Percentiles rank a stretch among this genome's conserved stretches.
Evolutionary conservation across 1,284 basidiomycete species (phyloP).

Genomic region (Polyporus tsugae): DNA sequence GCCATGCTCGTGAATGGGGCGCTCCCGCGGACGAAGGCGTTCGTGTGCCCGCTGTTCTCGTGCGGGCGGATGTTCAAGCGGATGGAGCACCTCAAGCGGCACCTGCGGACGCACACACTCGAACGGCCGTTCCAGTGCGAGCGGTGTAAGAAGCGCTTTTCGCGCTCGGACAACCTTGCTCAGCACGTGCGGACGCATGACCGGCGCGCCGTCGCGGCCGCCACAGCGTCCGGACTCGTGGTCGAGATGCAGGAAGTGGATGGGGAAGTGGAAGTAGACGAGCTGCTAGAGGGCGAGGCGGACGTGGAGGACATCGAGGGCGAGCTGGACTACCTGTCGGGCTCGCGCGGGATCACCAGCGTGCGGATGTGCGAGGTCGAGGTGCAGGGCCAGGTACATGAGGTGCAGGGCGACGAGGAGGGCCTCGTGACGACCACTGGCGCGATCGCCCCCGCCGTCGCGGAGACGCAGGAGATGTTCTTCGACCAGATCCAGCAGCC

Average conservation of each 20-base stretch:
- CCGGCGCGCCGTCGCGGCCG: conserved; percentile 46
- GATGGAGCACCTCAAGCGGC: conserved; percentile 88
- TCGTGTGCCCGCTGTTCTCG: conserved; percentile 80
- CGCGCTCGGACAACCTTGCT: conserved; percentile 84
- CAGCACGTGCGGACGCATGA: conserved; percentile 86
- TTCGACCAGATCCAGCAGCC: conserved; percentile 11
- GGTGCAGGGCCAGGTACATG: conserved; percentile 61
- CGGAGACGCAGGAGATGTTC: conserved; percentile 35
- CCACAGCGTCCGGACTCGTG: conserved; percentile 31
- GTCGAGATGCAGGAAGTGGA: conserved; percentile 34
- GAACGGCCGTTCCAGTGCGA: conserved; percentile 84
- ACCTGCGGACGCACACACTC: conserved; percentile 90
- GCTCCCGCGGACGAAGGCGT: conserved; percentile 63
- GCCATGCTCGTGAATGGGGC: conserved; percentile 25
- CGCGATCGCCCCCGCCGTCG: conserved; percentile 23
- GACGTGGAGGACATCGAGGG: conserved; percentile 37
- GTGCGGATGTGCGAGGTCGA: conserved; percentile 68
- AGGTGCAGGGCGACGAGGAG: conserved; percentile 68
- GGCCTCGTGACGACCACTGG: conserved; percentile 51
- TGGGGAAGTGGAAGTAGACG: conserved; percentile 23
- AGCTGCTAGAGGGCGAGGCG: conserved; percentile 25
- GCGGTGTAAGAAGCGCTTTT: conserved; percentile 81
- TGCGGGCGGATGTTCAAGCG: conserved; percentile 89
- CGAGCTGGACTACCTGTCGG: conserved; percentile 42
- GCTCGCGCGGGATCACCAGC: conserved; percentile 43